Percentiles rank a stretch among this genome's conserved stretches.
These are phyloP conservation scores for Berberis vulgaris DNA, from an alignment of 164 flowering plant species.

Conservation along the genomic window DNA sequence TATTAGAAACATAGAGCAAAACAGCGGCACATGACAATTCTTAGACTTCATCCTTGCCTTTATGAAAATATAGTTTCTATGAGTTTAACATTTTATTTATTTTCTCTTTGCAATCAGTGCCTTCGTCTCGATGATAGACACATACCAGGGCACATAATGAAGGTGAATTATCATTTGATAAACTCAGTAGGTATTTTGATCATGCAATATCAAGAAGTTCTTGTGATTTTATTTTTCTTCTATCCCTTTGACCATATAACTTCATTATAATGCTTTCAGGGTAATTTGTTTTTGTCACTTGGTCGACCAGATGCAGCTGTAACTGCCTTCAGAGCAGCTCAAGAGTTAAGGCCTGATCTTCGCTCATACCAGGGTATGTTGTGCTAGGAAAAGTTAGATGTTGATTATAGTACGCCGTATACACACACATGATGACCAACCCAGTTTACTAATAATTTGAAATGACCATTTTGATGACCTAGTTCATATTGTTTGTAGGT, in stretches of 20 bases:
- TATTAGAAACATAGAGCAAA: no score
- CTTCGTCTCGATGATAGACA: slow-evolving; percentile 84
- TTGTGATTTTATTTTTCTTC: slow-evolving; percentile 6
- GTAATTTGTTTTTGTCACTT: slow-evolving; percentile 58
- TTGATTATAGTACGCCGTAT: no score
- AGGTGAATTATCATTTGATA: no score
- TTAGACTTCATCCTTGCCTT: no score
- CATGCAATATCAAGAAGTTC: no score
- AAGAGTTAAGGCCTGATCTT: slow-evolving; percentile 86
- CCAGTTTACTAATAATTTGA: no score
- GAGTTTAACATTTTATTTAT: no score
- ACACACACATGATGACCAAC: no score
- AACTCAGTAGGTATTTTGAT: slow-evolving; percentile 61
- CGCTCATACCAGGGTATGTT: slow-evolving; percentile 91
- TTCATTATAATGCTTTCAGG: slow-evolving; percentile 43
- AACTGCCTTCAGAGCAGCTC: slow-evolving; percentile 81
- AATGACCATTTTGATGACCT: no score
- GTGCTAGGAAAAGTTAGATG: no score
- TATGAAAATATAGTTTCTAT: no score
- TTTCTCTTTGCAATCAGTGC: slow-evolving; percentile 62
- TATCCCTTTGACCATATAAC: slow-evolving; percentile 9
- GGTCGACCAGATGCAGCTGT: slow-evolving; percentile 87
- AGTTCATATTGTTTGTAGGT: slow-evolving; percentile 41
- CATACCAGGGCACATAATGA: slow-evolving; percentile 76
- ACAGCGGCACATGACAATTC: no score